Conservation (phyloP, 306 rosid genomes). For the Chamaecrista fasciculata region DNA sequence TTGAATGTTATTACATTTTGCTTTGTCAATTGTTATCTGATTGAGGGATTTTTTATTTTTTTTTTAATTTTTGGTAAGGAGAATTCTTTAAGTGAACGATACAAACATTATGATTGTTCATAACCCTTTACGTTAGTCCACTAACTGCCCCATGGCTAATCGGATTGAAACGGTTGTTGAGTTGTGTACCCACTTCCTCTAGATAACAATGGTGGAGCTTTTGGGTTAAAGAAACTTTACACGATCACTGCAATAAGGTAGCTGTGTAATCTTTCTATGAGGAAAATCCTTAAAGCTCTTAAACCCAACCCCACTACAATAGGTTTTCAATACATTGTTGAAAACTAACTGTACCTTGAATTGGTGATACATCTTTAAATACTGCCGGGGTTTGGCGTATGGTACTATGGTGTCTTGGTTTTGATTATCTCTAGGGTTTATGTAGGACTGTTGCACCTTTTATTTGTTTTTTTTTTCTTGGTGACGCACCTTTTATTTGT, state of each 20-base stretch:
- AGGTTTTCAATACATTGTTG: background rate
- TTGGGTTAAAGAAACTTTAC: background rate
- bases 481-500: background rate
- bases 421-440: background rate
- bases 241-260: background rate
- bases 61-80: too few species aligned
- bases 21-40: conserved; percentile 5
- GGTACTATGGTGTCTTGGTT: background rate
- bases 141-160: background rate
- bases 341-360: background rate
- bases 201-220: background rate
- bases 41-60: background rate
- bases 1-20: background rate
- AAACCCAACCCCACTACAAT: background rate
- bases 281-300: background rate
- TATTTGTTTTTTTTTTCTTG: background rate
- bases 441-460: background rate
- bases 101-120: background rate
- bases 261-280: background rate
- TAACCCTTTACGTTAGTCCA: background rate
- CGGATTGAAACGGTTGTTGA: background rate
- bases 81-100: conserved; percentile 18
- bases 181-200: background rate
- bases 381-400: background rate
- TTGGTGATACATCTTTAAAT: background rate